A percentile compares a stretch with the other conserved stretches of the same genome.
phyloP scores from a whole-genome alignment of 2,329 filamentous ascomycete species.

The Diaporthe citrichinensis region DNA sequence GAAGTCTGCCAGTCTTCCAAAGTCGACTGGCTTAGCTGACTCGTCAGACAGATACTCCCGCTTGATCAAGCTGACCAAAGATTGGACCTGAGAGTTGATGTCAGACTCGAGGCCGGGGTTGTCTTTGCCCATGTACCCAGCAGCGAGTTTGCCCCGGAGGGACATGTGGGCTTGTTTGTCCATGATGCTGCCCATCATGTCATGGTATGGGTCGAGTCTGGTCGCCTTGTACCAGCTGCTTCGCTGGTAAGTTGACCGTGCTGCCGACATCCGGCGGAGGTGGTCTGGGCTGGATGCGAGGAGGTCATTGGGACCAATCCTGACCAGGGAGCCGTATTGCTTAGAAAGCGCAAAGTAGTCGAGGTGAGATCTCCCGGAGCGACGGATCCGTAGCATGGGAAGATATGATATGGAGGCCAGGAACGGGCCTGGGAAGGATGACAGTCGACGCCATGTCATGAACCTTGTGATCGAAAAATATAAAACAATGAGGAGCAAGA shows the following conservation, averaged over 20 bases:
- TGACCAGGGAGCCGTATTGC: conserved; percentile 36
- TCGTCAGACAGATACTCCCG: conserved; percentile 30
- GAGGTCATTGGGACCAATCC: conserved; percentile 38
- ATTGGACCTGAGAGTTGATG: conserved; percentile 39
- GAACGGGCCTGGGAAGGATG: conserved; percentile 30
- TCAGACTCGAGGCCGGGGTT: conserved; percentile 41
- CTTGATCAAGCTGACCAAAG: conserved; percentile 39
- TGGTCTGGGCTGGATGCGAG: conserved; percentile 36
- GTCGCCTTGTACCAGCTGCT: conserved; percentile 38
- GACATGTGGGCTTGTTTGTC: conserved; percentile 42
- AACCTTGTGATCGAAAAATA: conserved; percentile 31
- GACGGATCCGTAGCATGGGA: conserved; percentile 31
- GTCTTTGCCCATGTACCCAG: conserved; percentile 43
- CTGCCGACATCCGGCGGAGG: conserved; percentile 38
- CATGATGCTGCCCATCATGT: conserved; percentile 44
- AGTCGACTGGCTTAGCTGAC: conserved; percentile 37
- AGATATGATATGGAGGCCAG: conserved; percentile 34
- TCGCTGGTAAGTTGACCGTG: conserved; percentile 32
- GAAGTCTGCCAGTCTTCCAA: conserved; percentile 41
- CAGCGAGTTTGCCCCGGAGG: conserved; percentile 39
- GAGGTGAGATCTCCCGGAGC: conserved; percentile 29
- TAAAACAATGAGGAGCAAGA: conserved; percentile 2
- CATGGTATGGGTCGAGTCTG: conserved; percentile 40
- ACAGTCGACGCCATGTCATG: conserved; percentile 36
- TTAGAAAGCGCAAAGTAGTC: conserved; percentile 33